phyloP scores from a whole-genome alignment of 73 alveolate genomes.

The Stentor coeruleus region DNA sequence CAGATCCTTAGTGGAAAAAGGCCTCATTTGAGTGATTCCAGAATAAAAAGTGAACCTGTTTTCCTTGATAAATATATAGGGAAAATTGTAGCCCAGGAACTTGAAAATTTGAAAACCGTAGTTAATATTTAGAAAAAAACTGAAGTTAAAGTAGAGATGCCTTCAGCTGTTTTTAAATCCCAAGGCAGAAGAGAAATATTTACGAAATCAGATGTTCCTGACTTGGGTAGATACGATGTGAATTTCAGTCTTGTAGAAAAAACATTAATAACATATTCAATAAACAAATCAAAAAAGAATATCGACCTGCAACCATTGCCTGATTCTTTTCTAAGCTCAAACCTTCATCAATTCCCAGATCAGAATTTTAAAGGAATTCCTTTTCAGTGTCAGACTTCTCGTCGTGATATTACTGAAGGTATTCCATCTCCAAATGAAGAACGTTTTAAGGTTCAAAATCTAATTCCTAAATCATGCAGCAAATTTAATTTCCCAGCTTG shows the following conservation, averaged over 20 bases:
- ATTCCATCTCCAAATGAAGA: neutral
- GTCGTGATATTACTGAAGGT: neutral
- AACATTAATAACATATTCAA: neutral
- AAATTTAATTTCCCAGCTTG: neutral
- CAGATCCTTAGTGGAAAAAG: neutral
- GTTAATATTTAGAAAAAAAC: neutral
- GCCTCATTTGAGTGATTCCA: neutral
- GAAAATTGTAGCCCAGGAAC: neutral
- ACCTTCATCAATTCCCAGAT: neutral
- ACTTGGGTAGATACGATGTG: neutral
- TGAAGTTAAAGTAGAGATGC: neutral
- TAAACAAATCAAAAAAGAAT: neutral
- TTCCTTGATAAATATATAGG: neutral
- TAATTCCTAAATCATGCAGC: neutral
- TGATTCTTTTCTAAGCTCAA: neutral
- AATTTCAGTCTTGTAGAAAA: neutral
- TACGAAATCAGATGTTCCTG: neutral
- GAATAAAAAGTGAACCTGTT: neutral
- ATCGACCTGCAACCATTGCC: neutral
- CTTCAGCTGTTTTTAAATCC: constrained; percentile 5
- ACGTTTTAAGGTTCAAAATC: neutral
- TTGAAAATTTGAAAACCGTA: neutral
- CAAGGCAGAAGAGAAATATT: neutral
- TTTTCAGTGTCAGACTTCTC: neutral
- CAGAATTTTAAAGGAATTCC: neutral